A percentile compares a stretch with the other conserved stretches of the same genome.
Evolutionary conservation across 2,329 filamentous ascomycete genomes (phyloP).

Genomic region (Sclerotinia borealis): DNA sequence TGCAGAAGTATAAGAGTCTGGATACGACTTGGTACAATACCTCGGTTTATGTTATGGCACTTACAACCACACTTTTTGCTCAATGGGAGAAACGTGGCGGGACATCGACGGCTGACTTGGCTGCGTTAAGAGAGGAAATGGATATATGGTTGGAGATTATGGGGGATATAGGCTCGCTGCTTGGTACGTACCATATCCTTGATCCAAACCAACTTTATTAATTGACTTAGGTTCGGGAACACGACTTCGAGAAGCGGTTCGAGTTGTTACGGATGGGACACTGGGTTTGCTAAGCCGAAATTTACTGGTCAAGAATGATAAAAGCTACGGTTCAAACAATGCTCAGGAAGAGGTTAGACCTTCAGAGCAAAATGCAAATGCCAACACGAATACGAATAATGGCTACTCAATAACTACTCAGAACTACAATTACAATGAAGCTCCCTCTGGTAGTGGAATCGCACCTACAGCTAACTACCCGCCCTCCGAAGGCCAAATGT

Average conservation of each 20-base stretch:
- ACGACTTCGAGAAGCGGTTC: slow-evolving; percentile 42
- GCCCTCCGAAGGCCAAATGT: slow-evolving; percentile 19
- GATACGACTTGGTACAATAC: slow-evolving; percentile 76
- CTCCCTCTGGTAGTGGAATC: slow-evolving; percentile 12
- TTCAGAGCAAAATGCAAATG: slow-evolving; percentile 3
- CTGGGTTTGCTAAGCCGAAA: slow-evolving; percentile 40
- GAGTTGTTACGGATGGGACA: slow-evolving; percentile 42
- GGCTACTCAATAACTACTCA: slow-evolving; percentile 4
- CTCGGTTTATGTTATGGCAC: slow-evolving; percentile 65
- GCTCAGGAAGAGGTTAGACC: slow-evolving; percentile 12
- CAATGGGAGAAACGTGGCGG: slow-evolving; percentile 61
- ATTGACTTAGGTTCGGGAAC: slow-evolving; percentile 38
- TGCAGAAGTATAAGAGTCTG: slow-evolving; percentile 60
- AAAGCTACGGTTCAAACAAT: slow-evolving; percentile 18
- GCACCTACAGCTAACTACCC: slow-evolving; percentile 16
- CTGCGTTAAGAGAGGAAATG: slow-evolving; percentile 61
- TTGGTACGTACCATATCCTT: slow-evolving; percentile 47
- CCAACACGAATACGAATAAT: slow-evolving; percentile 2
- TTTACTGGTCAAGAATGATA: slow-evolving; percentile 37
- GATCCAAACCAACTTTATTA: slow-evolving; percentile 3
- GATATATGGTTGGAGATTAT: slow-evolving; percentile 62
- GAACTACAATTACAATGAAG: slow-evolving; percentile 16
- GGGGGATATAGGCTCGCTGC: slow-evolving; percentile 56
- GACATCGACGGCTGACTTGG: slow-evolving; percentile 52
- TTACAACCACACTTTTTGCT: slow-evolving; percentile 66